Conservation (phyloP, 495 filamentous ascomycete genomes). For the Filosporella fistucella region DNA sequence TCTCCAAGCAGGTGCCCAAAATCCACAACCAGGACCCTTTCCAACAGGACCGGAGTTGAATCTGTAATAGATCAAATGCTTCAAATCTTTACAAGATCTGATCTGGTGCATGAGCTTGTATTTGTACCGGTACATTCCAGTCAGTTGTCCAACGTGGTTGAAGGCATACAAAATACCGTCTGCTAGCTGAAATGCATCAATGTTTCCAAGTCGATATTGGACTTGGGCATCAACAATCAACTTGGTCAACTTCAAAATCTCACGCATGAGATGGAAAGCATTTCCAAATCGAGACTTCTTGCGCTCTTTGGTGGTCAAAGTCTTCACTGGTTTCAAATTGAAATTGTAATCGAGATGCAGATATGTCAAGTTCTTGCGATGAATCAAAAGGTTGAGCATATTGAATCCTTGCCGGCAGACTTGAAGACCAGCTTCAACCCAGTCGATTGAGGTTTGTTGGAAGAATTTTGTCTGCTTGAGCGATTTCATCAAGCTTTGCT, state of each 20-base stretch:
- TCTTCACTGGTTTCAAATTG: constrained; percentile 99
- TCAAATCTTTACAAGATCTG: constrained; percentile 97
- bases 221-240: constrained; percentile 98
- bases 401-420: constrained; percentile 99
- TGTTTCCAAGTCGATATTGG: constrained; percentile 96
- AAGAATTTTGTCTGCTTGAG: constrained; percentile 98
- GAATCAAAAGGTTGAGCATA: constrained; percentile 97
- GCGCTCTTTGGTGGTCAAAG: constrained; percentile 95
- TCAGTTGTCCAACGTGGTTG: constrained; percentile 98
- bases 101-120: constrained; percentile 99
- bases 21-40: constrained; percentile 97
- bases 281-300: constrained; percentile 99
- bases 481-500: constrained; percentile 84
- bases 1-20: constrained; percentile 98
- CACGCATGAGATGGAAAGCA: constrained; percentile 98
- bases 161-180: constrained; percentile 99
- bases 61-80: constrained; percentile 98
- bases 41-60: constrained; percentile 98
- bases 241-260: constrained; percentile 96
- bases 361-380: constrained; percentile 98
- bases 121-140: constrained; percentile 99
- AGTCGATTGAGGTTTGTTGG: constrained; percentile 98
- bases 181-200: constrained; percentile 97
- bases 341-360: constrained; percentile 99
- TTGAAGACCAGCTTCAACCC: constrained; percentile 98